Percentiles rank a stretch among this genome's conserved stretches.
Conservation (phyloP, 2,329 filamentous ascomycete genomes). For the Plectosphaerella plurivora region DNA sequence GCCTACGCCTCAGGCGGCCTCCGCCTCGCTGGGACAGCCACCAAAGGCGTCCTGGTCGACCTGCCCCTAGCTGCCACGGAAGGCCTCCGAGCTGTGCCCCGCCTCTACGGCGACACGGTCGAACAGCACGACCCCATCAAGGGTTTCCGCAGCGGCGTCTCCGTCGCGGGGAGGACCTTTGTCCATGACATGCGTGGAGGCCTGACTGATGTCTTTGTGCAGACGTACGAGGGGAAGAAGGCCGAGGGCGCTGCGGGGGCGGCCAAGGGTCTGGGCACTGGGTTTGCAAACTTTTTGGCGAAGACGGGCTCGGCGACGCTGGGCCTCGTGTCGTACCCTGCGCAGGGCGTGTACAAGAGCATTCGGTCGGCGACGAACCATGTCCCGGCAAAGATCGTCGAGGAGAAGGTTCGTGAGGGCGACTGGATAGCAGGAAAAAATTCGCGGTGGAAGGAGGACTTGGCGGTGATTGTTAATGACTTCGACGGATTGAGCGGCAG, state of each 20-base stretch:
- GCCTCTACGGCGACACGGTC: slow-evolving; percentile 12
- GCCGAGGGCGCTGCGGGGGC: slow-evolving; percentile 8
- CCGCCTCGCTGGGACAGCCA: background rate
- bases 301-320: slow-evolving; percentile 11
- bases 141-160: slow-evolving; percentile 11
- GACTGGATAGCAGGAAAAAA: slow-evolving; percentile 11
- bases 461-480: slow-evolving; percentile 9
- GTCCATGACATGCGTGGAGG: slow-evolving; percentile 9
- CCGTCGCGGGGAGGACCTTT: slow-evolving; percentile 11
- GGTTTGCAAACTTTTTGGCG: slow-evolving; percentile 8
- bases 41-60: slow-evolving; percentile 6
- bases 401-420: slow-evolving; percentile 8
- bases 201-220: slow-evolving; percentile 9
- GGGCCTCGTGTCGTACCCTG: slow-evolving; percentile 11
- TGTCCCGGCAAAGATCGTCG: slow-evolving; percentile 7
- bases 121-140: slow-evolving; percentile 7
- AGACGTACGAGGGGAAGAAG: slow-evolving; percentile 11
- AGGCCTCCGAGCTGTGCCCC: slow-evolving; percentile 12
- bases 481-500: slow-evolving; percentile 8
- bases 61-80: slow-evolving; percentile 13
- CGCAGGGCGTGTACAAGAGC: slow-evolving; percentile 10
- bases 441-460: slow-evolving; percentile 7
- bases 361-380: slow-evolving; percentile 6
- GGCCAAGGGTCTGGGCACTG: slow-evolving; percentile 11
- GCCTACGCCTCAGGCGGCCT: background rate